Conservation (phyloP, 176 grass and related monocot genomes). For the Avena atlantica region DNA sequence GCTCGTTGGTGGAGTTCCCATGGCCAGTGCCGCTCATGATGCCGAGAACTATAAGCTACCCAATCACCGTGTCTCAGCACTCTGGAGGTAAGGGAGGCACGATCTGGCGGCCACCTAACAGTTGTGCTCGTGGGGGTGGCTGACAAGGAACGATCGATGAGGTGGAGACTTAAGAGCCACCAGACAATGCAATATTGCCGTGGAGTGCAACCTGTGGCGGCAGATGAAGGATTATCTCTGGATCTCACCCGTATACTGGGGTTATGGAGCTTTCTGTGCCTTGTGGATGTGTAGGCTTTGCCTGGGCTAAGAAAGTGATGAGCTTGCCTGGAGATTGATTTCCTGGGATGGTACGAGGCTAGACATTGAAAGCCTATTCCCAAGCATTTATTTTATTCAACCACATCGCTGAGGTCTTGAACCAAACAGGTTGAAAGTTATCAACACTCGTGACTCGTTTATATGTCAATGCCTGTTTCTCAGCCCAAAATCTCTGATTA, state of each 20-base stretch:
- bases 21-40: background rate
- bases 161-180: background rate
- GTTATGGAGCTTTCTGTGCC: constrained; percentile 2
- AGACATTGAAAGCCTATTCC: background rate
- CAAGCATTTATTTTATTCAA: background rate
- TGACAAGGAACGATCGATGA: background rate
- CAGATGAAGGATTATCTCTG: background rate
- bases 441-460: background rate
- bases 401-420: background rate
- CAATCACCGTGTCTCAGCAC: background rate
- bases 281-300: background rate
- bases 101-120: background rate
- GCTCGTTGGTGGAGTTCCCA: background rate
- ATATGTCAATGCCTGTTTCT: background rate
- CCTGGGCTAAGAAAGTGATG: background rate
- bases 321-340: background rate
- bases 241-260: background rate
- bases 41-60: background rate
- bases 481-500: background rate
- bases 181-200: background rate
- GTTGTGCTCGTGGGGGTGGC: background rate
- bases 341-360: background rate
- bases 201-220: background rate
- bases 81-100: background rate
- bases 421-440: background rate